Percentiles rank a stretch among this genome's conserved stretches.
Conservation (phyloP, 164 flowering plant genomes). For the Tetracentron sinense region DNA sequence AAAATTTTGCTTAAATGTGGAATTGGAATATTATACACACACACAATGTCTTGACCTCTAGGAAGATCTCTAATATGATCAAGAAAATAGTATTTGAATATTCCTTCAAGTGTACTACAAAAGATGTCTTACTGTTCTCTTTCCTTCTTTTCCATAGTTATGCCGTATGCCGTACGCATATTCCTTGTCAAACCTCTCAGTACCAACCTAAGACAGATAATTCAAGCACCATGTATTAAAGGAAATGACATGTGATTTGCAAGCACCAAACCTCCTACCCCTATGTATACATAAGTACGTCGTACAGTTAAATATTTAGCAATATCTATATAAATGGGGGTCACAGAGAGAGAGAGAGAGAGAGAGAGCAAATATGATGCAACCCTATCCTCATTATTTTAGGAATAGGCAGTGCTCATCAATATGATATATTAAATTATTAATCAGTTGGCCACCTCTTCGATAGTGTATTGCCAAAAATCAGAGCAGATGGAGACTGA, state of each 20-base stretch:
- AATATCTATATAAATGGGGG: too few species aligned
- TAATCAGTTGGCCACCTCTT: not conserved
- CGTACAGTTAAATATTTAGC: too few species aligned
- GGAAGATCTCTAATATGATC: not conserved
- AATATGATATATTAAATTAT: too few species aligned
- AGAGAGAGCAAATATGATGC: too few species aligned
- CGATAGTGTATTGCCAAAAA: not conserved
- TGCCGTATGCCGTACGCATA: conserved; percentile 89
- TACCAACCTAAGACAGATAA: conserved; percentile 59
- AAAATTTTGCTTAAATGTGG: not conserved
- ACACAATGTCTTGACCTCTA: not conserved
- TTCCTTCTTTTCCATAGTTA: conserved; percentile 96
- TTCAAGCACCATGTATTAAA: not conserved
- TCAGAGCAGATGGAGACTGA: not conserved
- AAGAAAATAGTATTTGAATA: not conserved
- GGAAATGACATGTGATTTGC: too few species aligned
- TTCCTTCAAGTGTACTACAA: not conserved
- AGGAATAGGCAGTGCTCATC: not conserved
- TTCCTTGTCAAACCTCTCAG: conserved; percentile 94
- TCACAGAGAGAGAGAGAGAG: too few species aligned
- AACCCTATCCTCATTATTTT: not conserved
- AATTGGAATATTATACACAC: not conserved
- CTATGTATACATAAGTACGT: too few species aligned
- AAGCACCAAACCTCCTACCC: too few species aligned
- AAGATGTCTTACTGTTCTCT: conserved; percentile 61